These are phyloP conservation scores for Sporothrix variecibatus DNA, from an alignment of 2,329 filamentous ascomycete genomes.

Conservation along the genomic window DNA sequence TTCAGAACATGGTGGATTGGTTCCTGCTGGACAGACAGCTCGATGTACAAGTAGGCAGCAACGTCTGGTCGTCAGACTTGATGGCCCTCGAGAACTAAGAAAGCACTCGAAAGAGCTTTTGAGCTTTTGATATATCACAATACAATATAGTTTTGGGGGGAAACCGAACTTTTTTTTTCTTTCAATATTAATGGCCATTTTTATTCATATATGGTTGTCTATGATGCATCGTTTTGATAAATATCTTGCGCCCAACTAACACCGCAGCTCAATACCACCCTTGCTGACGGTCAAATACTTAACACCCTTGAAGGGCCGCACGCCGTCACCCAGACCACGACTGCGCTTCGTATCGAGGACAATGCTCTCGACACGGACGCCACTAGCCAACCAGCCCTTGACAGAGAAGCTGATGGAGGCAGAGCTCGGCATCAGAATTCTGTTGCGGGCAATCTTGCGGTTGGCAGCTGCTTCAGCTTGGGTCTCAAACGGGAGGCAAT, in stretches of 20 bases:
- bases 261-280: constrained; percentile 64
- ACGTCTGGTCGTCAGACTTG: constrained; percentile 31
- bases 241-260: constrained; percentile 40
- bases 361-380: constrained; percentile 68
- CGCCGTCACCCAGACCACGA: constrained; percentile 78
- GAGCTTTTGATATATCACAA: not conserved
- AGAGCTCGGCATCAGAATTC: constrained; percentile 77
- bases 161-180: not conserved
- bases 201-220: not conserved
- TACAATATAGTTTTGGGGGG: not conserved
- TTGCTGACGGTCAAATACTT: constrained; percentile 86
- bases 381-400: constrained; percentile 69
- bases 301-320: constrained; percentile 96
- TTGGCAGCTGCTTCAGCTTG: constrained; percentile 38
- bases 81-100: constrained; percentile 25
- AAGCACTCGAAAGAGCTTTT: not conserved
- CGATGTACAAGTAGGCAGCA: constrained; percentile 23
- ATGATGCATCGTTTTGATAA: not conserved
- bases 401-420: constrained; percentile 72
- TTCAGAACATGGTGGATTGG: constrained; percentile 30
- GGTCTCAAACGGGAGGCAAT: constrained; percentile 2
- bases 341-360: constrained; percentile 75
- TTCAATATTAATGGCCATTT: not conserved
- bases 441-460: constrained; percentile 64
- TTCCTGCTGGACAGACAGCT: constrained; percentile 28